Base-by-base conservation (phyloP, 1,139 yeast species). In the Starmera stellimalicola region DNA sequence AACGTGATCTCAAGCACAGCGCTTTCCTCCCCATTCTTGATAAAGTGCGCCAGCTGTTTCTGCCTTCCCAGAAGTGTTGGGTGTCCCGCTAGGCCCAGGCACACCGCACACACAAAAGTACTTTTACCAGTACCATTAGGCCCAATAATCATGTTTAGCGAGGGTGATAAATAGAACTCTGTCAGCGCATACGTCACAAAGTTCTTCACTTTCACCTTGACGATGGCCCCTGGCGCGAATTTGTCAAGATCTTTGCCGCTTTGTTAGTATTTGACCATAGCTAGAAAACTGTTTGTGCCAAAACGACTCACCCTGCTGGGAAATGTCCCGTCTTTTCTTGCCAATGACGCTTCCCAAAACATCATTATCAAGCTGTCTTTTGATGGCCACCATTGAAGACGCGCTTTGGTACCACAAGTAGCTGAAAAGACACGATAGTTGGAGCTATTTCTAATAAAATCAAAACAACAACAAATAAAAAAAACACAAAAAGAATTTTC, bases 121-220 rank as follows among this genome's bases (percentile, higher is more conserved):
- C 93, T 78, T 53, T 93, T 93, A 6, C 99, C 99, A 0, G 95
- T 77, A 26, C 99, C 99, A 52, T 93, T 93, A 6, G 98, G 97
- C 0, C 97, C 98, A 36, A 91, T 82, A 38, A 93, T 82, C 84
- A 93, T 76, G 54, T 93, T 93, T 52, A 93, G 64, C 3, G 79
- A 68, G 0, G 97, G 96, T 0, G 94, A 83, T 33, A 88, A 67
- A 29, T 67, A 64, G 55, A 85, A 88, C 52, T 82, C 91, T 1
- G 91, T 82, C 37, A 73, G 63, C 3, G 77, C 60, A 52, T 88
- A 88, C 1, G 95, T 85, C 48, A 93, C 87, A 62, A 88, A 88
- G 55, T 88, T 83, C 39, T 58, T 59, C 38, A 87, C 70, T 37
- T 65, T 68, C 20, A 87, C 77, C 29, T 72, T 65, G n/a, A 80